Evolutionary conservation across 108 stramenopile species (phyloP).

Genomic region (Nitzschia sp.): DNA sequence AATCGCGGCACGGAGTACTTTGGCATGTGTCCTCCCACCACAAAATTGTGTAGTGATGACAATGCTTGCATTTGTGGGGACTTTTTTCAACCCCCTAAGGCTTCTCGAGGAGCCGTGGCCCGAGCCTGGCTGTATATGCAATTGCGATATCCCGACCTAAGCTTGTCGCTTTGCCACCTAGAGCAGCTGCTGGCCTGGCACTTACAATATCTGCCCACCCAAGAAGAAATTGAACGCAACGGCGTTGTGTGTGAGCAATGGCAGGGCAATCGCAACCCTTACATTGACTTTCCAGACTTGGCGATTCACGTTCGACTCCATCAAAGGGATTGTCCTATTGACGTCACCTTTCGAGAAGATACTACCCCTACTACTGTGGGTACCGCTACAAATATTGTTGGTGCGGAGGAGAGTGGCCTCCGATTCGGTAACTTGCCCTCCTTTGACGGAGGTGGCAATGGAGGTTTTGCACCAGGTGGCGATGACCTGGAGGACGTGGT

Average conservation of each 20-base stretch:
- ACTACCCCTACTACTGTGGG: background rate
- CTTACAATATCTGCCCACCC: constrained; percentile 58
- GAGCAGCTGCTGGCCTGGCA: constrained; percentile 71
- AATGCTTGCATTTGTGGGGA: constrained; percentile 38
- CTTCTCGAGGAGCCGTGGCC: constrained; percentile 68
- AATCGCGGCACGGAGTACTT: constrained; percentile 7
- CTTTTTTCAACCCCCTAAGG: constrained; percentile 49
- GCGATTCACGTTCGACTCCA: constrained; percentile 15
- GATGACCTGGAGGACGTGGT: background rate
- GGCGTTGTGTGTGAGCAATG: constrained; percentile 52
- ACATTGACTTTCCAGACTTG: constrained; percentile 78
- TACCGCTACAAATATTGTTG: too few relatives aligned
- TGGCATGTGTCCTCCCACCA: constrained; percentile 4
- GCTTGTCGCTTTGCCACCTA: constrained; percentile 40
- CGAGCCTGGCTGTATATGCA: constrained; percentile 81
- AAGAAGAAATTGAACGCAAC: constrained; percentile 62
- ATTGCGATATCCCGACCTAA: constrained; percentile 53
- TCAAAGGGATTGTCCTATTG: background rate
- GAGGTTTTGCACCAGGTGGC: background rate
- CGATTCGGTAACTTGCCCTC: background rate
- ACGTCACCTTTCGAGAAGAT: background rate
- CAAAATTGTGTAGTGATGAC: background rate
- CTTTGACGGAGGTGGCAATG: background rate
- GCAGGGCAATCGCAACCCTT: constrained; percentile 87
- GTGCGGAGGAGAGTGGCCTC: background rate